Evolutionary conservation across 768 basidiomycete species (phyloP), one percentile per base, ranked within the genome.

Genomic region (Suillus plorans): DNA sequence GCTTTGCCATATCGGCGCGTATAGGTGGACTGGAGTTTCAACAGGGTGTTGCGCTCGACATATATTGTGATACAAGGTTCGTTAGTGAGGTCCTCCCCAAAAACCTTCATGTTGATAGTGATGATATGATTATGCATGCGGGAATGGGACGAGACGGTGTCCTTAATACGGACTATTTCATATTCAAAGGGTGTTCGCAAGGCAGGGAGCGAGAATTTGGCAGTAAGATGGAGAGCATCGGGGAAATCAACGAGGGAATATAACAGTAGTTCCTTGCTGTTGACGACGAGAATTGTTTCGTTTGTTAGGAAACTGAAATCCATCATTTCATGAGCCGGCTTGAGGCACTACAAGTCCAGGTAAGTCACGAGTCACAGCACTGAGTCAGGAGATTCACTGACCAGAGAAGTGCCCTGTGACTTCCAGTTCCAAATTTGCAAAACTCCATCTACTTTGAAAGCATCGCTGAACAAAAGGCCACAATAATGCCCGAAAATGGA

Each of bases 391-490:
- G 20, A 36, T 36, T 34, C 20, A 36, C 53, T 55, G 20, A 55
- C 53, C 34, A n/a, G 53, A 55, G 6, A 55, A 9, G 8, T 13
- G 34, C 13, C 12, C 34, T 55, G 34, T 10, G 12, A 20, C 12
- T 36, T 55, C 53, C 53, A 55, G 12, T 55, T 36, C 34, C 53
- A 55, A n/a, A 55, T 34, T 55, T 55, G 53, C 53, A 55, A 34
- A 34, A 55, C 10, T 13, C 34, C 31, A 36, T 55, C 3, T 16
- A 1, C 20, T 22, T 22, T 47, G 20, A 10, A 4, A n/a, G 12
- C 12, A 7, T 36, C 1, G 2, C 18, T 55, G 53, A 28, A 34
- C 10, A 36, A 3, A 34, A 55, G 3, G 3, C 31, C 34, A 55
- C 5, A 55, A n/a, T 55, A 55, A 4, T 55, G 20, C 6, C 34